A percentile compares a stretch with the other conserved stretches of the same genome.
Conservation (phyloP, 768 basidiomycete genomes). For the Collybia sp. region DNA sequence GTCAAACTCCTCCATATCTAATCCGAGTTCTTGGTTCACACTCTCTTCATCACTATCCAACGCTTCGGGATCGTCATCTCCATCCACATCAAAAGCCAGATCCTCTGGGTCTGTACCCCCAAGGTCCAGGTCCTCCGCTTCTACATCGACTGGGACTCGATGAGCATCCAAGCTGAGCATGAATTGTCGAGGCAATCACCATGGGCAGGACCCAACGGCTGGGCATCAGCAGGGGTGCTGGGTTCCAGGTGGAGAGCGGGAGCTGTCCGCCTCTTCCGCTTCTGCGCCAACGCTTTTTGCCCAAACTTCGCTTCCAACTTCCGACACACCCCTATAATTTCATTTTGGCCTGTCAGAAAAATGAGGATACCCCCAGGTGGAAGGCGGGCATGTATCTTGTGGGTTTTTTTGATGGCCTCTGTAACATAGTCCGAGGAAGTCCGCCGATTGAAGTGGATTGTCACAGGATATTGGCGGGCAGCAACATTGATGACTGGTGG, state of each 20-base stretch:
- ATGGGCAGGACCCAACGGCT: constrained; percentile 32
- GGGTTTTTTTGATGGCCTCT: constrained; percentile 86
- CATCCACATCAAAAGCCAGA: constrained; percentile 68
- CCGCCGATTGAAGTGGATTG: constrained; percentile 85
- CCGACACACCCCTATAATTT: constrained; percentile 82
- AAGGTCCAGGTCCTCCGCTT: constrained; percentile 78
- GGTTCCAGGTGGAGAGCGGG: too few species aligned
- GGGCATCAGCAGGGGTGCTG: too few species aligned
- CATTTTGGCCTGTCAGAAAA: constrained; percentile 94
- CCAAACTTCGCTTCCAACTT: constrained; percentile 79
- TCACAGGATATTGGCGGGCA: constrained; percentile 93
- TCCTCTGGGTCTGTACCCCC: constrained; percentile 43
- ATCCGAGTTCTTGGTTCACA: constrained; percentile 49
- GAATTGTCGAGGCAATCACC: constrained; percentile 23
- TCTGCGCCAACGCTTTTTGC: constrained; percentile 51
- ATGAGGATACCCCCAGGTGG: constrained; percentile 92
- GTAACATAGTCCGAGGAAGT: constrained; percentile 85
- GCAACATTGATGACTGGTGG: constrained; percentile 92
- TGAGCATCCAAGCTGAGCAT: not conserved
- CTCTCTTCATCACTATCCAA: constrained; percentile 65
- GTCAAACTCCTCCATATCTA: constrained; percentile 64
- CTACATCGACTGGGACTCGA: constrained; percentile 54
- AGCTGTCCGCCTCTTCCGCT: constrained; percentile 27
- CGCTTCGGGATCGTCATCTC: constrained; percentile 67
- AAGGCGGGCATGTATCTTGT: constrained; percentile 88